Evolutionary conservation across 495 filamentous ascomycete species (phyloP).

Genomic region (Pseudomonodictys pantanalensis): DNA sequence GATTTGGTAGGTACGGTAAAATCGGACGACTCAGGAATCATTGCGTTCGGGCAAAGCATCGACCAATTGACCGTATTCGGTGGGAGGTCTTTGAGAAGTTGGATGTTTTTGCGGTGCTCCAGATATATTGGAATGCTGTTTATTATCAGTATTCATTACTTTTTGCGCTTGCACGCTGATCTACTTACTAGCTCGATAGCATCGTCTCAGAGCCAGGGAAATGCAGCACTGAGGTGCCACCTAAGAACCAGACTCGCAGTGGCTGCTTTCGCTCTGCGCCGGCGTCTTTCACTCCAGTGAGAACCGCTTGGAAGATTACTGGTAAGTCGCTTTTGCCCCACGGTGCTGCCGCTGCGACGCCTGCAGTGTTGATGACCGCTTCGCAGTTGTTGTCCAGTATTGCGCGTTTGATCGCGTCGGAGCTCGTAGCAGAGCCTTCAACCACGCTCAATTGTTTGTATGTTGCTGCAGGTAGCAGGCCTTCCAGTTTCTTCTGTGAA

Average conservation of each 20-base stretch:
- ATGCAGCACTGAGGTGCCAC: constrained; percentile 20
- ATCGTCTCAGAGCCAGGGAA: constrained; percentile 27
- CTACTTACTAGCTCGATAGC: constrained; percentile 31
- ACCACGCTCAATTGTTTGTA: constrained; percentile 35
- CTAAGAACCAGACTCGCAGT: constrained; percentile 29
- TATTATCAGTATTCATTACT: constrained; percentile 10
- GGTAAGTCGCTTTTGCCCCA: constrained; percentile 29
- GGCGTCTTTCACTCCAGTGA: constrained; percentile 18
- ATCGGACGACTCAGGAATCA: constrained; percentile 26
- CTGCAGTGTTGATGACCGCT: constrained; percentile 45
- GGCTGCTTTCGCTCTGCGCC: constrained; percentile 17
- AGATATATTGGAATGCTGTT: constrained; percentile 26
- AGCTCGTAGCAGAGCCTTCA: constrained; percentile 44
- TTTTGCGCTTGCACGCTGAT: background rate
- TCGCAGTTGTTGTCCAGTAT: constrained; percentile 41
- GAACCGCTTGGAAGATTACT: constrained; percentile 23
- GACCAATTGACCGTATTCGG: constrained; percentile 27
- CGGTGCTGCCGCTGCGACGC: constrained; percentile 26
- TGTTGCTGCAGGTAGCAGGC: constrained; percentile 29
- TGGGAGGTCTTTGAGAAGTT: constrained; percentile 22
- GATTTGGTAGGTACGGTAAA: constrained; percentile 14
- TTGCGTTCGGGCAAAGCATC: constrained; percentile 25
- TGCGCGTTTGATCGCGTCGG: constrained; percentile 38
- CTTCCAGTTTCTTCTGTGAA: constrained; percentile 40
- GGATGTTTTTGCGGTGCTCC: constrained; percentile 27